Conservation (phyloP, 441 rosid species). For the Rhodomyrtus psidioides region DNA sequence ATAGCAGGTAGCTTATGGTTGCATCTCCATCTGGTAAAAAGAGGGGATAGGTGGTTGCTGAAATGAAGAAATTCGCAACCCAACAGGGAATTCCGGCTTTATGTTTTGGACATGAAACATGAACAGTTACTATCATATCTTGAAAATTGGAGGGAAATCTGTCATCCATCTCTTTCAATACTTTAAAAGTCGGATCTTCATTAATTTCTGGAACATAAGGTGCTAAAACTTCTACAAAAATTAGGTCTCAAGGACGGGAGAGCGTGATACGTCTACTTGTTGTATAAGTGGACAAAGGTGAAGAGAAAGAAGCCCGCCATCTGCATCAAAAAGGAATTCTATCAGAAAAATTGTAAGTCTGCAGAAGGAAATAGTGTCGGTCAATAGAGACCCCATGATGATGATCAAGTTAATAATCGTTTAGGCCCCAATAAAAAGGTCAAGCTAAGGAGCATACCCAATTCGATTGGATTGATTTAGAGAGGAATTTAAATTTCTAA, state of each 20-base stretch:
- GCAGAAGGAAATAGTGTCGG: background rate
- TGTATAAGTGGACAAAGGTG: slow-evolving; percentile 32
- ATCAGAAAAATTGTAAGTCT: background rate
- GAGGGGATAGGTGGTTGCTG: background rate
- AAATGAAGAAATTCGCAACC: background rate
- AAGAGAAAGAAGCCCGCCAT: slow-evolving; percentile 40
- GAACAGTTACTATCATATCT: background rate
- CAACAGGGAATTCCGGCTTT: background rate
- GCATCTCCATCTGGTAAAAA: background rate
- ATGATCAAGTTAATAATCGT: background rate
- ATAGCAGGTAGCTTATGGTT: background rate
- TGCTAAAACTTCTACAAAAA: slow-evolving; percentile 2
- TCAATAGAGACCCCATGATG: background rate
- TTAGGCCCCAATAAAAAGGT: background rate
- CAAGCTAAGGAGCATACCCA: background rate
- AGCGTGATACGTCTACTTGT: slow-evolving; percentile 16
- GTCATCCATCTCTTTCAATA: background rate
- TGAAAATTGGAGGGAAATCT: background rate
- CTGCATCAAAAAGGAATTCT: slow-evolving; percentile 7
- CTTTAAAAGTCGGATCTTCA: background rate
- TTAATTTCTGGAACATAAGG: background rate
- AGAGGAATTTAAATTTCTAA: background rate
- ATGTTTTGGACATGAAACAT: background rate
- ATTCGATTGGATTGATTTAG: background rate
- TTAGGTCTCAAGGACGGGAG: background rate